Percentiles rank a stretch among this genome's conserved stretches.
These are phyloP conservation scores for Mortierella polycephala DNA, from an alignment of 371 early-diverging fungal species.

Conservation along the genomic window DNA sequence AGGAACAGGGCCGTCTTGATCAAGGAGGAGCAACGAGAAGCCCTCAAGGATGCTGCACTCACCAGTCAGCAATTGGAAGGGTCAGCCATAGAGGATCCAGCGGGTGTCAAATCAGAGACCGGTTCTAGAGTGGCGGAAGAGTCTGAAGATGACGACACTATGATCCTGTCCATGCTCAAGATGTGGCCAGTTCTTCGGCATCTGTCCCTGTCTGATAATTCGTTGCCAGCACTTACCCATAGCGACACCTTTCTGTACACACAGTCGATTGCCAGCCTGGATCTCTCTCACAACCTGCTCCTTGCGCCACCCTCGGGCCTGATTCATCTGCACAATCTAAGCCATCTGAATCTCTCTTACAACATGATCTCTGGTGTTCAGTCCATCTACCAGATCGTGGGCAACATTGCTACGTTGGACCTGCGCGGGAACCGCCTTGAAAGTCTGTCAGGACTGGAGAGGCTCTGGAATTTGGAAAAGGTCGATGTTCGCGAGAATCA, in stretches of 20 bases:
- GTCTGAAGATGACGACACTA: constrained; percentile 15
- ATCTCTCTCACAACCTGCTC: constrained; percentile 72
- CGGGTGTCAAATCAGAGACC: not conserved
- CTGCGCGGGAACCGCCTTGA: constrained; percentile 75
- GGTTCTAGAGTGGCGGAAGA: not conserved
- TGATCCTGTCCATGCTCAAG: constrained; percentile 36
- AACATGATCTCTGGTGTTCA: constrained; percentile 73
- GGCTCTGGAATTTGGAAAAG: constrained; percentile 77
- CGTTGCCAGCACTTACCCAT: constrained; percentile 62
- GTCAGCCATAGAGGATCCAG: constrained; percentile 11
- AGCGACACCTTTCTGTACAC: constrained; percentile 58
- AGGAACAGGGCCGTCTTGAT: constrained; percentile 32
- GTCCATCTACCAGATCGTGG: constrained; percentile 71
- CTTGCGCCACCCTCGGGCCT: constrained; percentile 70
- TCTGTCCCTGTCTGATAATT: constrained; percentile 68
- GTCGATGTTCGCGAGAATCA: constrained; percentile 76
- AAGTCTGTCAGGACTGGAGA: constrained; percentile 71
- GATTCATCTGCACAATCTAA: constrained; percentile 65
- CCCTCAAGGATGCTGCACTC: constrained; percentile 37
- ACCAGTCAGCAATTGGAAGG: constrained; percentile 2
- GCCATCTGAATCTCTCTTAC: constrained; percentile 69
- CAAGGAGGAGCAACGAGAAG: constrained; percentile 37
- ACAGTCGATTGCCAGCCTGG: constrained; percentile 65
- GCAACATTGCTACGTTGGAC: constrained; percentile 72
- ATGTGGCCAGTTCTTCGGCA: constrained; percentile 63